Percentiles rank a stretch among this genome's conserved stretches.
phyloP scores from a whole-genome alignment of 1,284 basidiomycete genomes.

The Macrocybe sp. region DNA sequence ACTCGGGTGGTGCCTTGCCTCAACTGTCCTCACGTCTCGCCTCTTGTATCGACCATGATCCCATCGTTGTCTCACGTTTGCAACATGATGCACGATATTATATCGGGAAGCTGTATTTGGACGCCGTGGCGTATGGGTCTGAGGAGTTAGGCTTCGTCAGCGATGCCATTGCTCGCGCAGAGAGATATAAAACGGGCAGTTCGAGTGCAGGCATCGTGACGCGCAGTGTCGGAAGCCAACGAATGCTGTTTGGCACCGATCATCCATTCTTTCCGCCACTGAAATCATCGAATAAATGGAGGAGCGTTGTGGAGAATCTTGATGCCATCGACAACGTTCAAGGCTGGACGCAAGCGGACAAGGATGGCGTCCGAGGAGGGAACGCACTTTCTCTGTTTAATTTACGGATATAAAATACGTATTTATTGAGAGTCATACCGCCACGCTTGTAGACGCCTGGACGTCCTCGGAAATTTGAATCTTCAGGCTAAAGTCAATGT shows the following conservation, averaged over 20 bases:
- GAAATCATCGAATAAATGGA: constrained; percentile 65
- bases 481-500: constrained; percentile 93
- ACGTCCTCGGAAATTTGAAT: constrained; percentile 60
- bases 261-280: constrained; percentile 89
- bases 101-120: constrained; percentile 74
- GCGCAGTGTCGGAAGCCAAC: constrained; percentile 42
- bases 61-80: constrained; percentile 66
- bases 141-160: constrained; percentile 79
- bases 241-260: constrained; percentile 82
- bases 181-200: constrained; percentile 39
- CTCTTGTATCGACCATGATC: constrained; percentile 81
- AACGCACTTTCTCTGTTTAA: constrained; percentile 72
- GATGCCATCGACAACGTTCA: constrained; percentile 66
- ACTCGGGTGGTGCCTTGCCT: constrained; percentile 80
- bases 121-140: constrained; percentile 80
- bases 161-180: constrained; percentile 60
- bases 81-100: constrained; percentile 82
- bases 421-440: background rate
- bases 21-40: constrained; percentile 78
- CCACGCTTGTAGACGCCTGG: constrained; percentile 4
- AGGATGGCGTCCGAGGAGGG: constrained; percentile 58
- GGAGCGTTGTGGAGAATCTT: constrained; percentile 77
- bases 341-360: constrained; percentile 59
- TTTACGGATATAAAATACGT: constrained; percentile 22
- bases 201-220: constrained; percentile 25